Percentiles rank a stretch among this genome's conserved stretches.
Evolutionary conservation across 2,329 filamentous ascomycete genomes (phyloP).

Genomic region (Xylariaceae sp.): DNA sequence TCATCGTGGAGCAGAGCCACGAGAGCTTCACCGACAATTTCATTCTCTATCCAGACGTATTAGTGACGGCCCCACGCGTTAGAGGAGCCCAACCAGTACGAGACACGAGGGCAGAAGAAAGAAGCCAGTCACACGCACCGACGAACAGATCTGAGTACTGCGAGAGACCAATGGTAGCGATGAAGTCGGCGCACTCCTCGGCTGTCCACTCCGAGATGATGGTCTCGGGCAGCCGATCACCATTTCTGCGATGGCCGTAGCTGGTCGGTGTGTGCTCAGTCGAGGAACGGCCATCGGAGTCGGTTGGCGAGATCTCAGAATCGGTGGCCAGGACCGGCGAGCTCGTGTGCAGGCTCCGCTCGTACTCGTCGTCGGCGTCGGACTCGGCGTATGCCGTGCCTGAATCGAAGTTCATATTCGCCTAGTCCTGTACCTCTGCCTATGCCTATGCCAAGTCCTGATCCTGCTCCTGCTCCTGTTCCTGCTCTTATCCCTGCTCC

Average conservation of each 20-base stretch:
- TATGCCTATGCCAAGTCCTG: neutral
- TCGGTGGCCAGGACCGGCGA: constrained; percentile 61
- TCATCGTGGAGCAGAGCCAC: constrained; percentile 87
- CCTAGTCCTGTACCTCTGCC: neutral
- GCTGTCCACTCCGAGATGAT: constrained; percentile 75
- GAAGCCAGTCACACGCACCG: constrained; percentile 49
- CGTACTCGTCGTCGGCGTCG: constrained; percentile 79
- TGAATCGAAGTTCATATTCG: constrained; percentile 55
- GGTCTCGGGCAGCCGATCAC: constrained; percentile 64
- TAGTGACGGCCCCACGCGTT: constrained; percentile 12
- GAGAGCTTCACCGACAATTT: constrained; percentile 86
- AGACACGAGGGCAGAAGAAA: neutral
- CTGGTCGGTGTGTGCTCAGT: constrained; percentile 75
- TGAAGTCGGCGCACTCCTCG: constrained; percentile 86
- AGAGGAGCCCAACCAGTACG: constrained; percentile 22
- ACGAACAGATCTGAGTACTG: constrained; percentile 81
- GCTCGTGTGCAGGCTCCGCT: constrained; percentile 63
- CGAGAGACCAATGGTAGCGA: constrained; percentile 69
- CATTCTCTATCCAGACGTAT: constrained; percentile 62
- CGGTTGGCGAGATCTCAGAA: constrained; percentile 64
- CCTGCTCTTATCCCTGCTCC: neutral
- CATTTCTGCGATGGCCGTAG: constrained; percentile 61
- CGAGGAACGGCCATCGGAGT: constrained; percentile 64
- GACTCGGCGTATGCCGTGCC: constrained; percentile 72
- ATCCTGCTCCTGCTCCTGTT: neutral